phyloP scores from a whole-genome alignment of 2,329 filamentous ascomycete genomes.

The Fusarium nanum region DNA sequence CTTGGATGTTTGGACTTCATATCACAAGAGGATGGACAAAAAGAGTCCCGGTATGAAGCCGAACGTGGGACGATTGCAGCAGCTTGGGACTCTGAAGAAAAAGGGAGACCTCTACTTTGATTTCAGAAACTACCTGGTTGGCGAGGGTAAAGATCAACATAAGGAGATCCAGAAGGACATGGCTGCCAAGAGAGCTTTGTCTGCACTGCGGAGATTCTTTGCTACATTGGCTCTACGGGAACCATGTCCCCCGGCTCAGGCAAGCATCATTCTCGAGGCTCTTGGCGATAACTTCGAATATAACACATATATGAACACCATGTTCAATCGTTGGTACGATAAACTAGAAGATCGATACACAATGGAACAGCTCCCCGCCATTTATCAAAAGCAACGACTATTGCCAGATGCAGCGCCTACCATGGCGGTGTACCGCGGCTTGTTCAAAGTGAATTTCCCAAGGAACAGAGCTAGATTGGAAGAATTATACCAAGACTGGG shows the following conservation, averaged over 20 bases:
- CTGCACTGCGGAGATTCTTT: conserved; percentile 48
- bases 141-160: conserved; percentile 41
- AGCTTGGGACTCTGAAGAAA: conserved; percentile 45
- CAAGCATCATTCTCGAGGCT: conserved; percentile 54
- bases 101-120: conserved; percentile 50
- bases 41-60: conserved; percentile 12
- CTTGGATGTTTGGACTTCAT: conserved; percentile 54
- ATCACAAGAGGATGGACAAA: conserved; percentile 42
- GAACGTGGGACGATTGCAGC: conserved; percentile 30
- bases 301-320: conserved; percentile 56
- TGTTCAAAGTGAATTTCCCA: conserved; percentile 59
- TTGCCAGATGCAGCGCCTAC: conserved; percentile 55
- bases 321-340: conserved; percentile 48
- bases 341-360: conserved; percentile 46
- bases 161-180: conserved; percentile 40
- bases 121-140: conserved; percentile 51
- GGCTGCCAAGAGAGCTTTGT: conserved; percentile 42
- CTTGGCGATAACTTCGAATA: conserved; percentile 56
- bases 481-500: conserved; percentile 62
- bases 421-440: conserved; percentile 54
- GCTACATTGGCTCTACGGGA: conserved; percentile 49
- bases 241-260: conserved; percentile 51
- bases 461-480: conserved; percentile 57
- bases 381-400: conserved; percentile 61
- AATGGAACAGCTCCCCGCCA: conserved; percentile 51